phyloP scores from a whole-genome alignment of 768 basidiomycete species.

The Trametes cubensis region DNA sequence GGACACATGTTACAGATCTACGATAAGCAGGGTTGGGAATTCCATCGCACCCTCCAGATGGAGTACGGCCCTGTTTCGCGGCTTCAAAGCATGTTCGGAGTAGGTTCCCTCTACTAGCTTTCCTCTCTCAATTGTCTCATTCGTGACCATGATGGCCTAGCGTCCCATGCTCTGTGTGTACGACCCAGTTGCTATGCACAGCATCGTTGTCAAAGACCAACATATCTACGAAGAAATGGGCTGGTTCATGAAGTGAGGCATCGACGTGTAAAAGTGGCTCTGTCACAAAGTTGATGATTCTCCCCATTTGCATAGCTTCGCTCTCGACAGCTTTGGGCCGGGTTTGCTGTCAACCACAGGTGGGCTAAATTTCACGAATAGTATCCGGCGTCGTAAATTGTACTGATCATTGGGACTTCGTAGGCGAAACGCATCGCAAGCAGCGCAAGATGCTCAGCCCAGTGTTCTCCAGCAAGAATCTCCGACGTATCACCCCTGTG shows the following conservation, averaged over 20 bases:
- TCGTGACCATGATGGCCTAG: not conserved
- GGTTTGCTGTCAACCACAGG: slow-evolving; percentile 12
- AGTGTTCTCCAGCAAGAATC: slow-evolving; percentile 20
- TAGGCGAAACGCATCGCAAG: slow-evolving; percentile 27
- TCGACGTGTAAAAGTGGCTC: not conserved
- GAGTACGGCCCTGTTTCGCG: slow-evolving; percentile 15
- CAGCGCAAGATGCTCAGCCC: slow-evolving; percentile 30
- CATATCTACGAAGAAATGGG: slow-evolving; percentile 16
- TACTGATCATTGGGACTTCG: not conserved
- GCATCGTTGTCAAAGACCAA: slow-evolving; percentile 21
- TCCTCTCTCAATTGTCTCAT: not conserved
- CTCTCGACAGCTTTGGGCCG: slow-evolving; percentile 2
- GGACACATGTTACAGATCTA: slow-evolving; percentile 15
- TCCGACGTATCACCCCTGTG: slow-evolving; percentile 18
- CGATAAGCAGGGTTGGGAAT: slow-evolving; percentile 14
- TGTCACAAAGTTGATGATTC: not conserved
- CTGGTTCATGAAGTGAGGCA: slow-evolving; percentile 14
- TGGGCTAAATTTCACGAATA: not conserved
- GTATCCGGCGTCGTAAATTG: too few species aligned
- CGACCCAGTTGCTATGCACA: slow-evolving; percentile 22
- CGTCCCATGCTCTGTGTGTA: slow-evolving; percentile 15
- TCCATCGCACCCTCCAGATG: slow-evolving; percentile 6
- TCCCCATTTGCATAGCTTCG: not conserved
- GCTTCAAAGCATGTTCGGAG: slow-evolving; percentile 16
- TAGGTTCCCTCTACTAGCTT: not conserved